These are phyloP conservation scores for Alternaria viburni DNA, from an alignment of 2,329 filamentous ascomycete species.

Conservation along the genomic window DNA sequence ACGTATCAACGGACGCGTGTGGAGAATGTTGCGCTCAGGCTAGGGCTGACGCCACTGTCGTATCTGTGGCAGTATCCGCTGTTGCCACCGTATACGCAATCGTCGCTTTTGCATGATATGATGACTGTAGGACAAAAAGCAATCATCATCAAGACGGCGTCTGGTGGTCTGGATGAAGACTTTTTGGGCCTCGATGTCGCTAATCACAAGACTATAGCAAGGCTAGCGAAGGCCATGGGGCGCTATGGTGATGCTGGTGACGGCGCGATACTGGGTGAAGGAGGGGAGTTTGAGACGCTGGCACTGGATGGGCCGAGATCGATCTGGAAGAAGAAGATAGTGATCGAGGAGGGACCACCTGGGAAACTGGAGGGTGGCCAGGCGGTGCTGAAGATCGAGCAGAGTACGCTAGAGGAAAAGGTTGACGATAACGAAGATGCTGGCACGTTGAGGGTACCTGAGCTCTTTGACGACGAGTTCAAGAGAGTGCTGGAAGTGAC, in stretches of 20 bases:
- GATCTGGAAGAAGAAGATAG: conserved; percentile 76
- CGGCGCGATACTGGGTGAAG: conserved; percentile 84
- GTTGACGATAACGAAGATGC: conserved; percentile 26
- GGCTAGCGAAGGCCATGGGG: conserved; percentile 62
- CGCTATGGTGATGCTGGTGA: conserved; percentile 70
- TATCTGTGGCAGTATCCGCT: conserved; percentile 92
- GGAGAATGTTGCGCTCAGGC: conserved; percentile 83
- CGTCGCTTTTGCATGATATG: conserved; percentile 79
- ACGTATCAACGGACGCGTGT: conserved; percentile 97
- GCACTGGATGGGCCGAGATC: conserved; percentile 77
- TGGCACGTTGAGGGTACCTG: conserved; percentile 62
- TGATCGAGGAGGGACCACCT: conserved; percentile 62
- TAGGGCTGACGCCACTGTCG: conserved; percentile 82
- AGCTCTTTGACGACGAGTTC: conserved; percentile 71
- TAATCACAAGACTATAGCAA: conserved; percentile 54
- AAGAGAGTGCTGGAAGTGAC: conserved; percentile 39
- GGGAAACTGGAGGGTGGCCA: conserved; percentile 77
- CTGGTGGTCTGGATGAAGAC: conserved; percentile 80
- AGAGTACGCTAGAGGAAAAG: conserved; percentile 62
- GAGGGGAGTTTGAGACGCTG: conserved; percentile 94
- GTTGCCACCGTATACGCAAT: conserved; percentile 62
- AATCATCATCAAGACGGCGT: conserved; percentile 94
- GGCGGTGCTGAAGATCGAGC: conserved; percentile 70
- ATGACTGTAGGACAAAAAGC: conserved; percentile 76
- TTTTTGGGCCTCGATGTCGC: conserved; percentile 85